Evolutionary conservation across 108 stramenopile species (phyloP).

Genomic region (Skeletonema potamos): DNA sequence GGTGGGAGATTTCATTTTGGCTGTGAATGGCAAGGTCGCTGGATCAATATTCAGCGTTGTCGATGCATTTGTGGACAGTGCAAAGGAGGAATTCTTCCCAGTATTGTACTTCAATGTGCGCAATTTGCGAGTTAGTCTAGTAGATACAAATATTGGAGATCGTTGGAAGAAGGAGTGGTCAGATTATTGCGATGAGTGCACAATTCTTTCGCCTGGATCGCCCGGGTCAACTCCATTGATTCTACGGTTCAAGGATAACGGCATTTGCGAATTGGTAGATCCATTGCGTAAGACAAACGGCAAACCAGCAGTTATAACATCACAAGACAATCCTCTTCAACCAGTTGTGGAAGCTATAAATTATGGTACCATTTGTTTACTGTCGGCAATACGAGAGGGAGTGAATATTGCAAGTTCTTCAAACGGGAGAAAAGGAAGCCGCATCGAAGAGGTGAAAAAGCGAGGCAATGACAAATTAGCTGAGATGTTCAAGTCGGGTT

Average conservation of each 20-base stretch:
- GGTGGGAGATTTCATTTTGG: conserved; percentile 34
- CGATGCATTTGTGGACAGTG: conserved; percentile 3
- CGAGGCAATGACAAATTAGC: conserved; percentile 1
- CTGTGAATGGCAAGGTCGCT: conserved; percentile 23
- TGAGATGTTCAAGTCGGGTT: background rate
- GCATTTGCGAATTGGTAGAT: conserved; percentile 25
- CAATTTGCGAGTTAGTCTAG: conserved; percentile 26
- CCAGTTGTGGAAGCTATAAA: conserved; percentile 27
- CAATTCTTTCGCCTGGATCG: conserved; percentile 19
- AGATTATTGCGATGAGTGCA: conserved; percentile 25
- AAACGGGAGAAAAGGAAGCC: background rate
- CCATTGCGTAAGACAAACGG: conserved; percentile 2
- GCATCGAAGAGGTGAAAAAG: background rate
- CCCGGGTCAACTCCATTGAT: conserved; percentile 9
- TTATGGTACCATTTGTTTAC: conserved; percentile 10
- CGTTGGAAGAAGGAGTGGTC: conserved; percentile 40
- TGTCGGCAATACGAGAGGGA: conserved; percentile 30
- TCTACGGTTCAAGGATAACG: conserved; percentile 28
- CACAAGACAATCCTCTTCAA: conserved; percentile 27
- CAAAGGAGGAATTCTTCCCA: conserved; percentile 17
- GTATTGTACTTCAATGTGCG: conserved; percentile 37
- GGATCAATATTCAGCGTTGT: conserved; percentile 12
- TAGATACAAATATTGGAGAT: conserved; percentile 29
- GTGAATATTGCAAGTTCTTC: conserved; percentile 3
- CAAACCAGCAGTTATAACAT: background rate